Percentiles rank a stretch among this genome's conserved stretches.
These are phyloP conservation scores for Conticribra guillardii DNA, from an alignment of 108 stramenopile species.

Conservation along the genomic window DNA sequence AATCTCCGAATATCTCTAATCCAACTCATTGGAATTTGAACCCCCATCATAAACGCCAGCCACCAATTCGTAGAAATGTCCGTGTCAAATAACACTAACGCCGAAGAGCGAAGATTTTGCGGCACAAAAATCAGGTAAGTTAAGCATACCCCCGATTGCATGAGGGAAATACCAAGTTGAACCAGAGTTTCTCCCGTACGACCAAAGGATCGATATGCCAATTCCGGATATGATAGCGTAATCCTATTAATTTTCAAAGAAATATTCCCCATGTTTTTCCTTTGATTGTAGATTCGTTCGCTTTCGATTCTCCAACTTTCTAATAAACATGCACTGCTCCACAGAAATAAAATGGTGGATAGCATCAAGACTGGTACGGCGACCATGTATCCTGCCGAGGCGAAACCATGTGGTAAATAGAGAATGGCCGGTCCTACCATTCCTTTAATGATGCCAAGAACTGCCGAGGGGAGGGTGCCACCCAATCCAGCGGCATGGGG, in stretches of 20 bases:
- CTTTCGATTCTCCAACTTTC: conserved; percentile 61
- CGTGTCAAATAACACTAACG: conserved; percentile 8
- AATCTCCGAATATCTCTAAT: conserved; percentile 70
- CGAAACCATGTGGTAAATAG: conserved; percentile 69
- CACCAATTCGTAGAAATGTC: conserved; percentile 46
- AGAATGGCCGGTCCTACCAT: conserved; percentile 73
- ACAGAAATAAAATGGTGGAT: conserved; percentile 50
- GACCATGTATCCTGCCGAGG: conserved; percentile 53
- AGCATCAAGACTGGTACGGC: conserved; percentile 56
- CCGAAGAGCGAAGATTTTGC: conserved; percentile 54
- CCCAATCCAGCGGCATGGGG: conserved; percentile 46
- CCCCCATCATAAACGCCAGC: conserved; percentile 55
- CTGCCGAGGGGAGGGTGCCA: conserved; percentile 51
- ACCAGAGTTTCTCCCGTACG: conserved; percentile 43
- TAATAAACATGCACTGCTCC: conserved; percentile 51
- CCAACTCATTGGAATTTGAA: conserved; percentile 69
- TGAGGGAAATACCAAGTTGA: conserved; percentile 63
- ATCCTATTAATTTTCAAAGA: conserved; percentile 2
- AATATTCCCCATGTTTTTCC: neutral
- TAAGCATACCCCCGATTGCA: conserved; percentile 76
- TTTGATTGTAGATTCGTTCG: conserved; percentile 1
- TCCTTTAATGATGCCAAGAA: conserved; percentile 69
- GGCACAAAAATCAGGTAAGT: conserved; percentile 82
- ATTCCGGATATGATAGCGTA: conserved; percentile 63
- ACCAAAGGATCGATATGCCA: conserved; percentile 66